These are phyloP conservation scores for Gillenia trifoliata DNA, from an alignment of 306 rosid genomes.

Conservation along the genomic window DNA sequence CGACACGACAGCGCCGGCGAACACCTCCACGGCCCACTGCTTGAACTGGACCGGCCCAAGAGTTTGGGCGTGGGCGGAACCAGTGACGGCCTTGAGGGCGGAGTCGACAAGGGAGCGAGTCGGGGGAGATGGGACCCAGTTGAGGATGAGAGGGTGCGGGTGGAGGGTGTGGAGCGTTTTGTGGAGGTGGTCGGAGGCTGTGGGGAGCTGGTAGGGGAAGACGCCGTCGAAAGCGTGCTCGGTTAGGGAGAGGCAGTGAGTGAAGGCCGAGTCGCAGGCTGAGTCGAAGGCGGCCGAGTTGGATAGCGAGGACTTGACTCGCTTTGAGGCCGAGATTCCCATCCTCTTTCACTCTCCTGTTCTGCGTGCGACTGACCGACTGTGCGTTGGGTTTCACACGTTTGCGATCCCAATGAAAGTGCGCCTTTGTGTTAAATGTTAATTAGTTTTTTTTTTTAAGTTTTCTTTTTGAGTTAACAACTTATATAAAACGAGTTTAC, in stretches of 20 bases:
- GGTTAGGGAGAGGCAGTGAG: slow-evolving; percentile 57
- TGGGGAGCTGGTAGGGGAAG: slow-evolving; percentile 64
- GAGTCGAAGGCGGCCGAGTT: slow-evolving; percentile 54
- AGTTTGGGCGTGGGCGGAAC: background rate
- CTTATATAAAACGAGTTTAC: too few relatives aligned
- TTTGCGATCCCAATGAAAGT: too few relatives aligned
- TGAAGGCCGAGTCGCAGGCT: slow-evolving; percentile 55
- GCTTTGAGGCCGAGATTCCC: slow-evolving; percentile 65
- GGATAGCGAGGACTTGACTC: slow-evolving; percentile 36
- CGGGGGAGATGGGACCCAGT: slow-evolving; percentile 64
- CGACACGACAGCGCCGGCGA: slow-evolving; percentile 41
- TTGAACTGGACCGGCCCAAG: slow-evolving; percentile 41
- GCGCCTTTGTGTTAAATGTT: too few relatives aligned
- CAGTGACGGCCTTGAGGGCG: slow-evolving; percentile 40
- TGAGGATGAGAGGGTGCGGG: slow-evolving; percentile 43
- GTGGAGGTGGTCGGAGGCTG: slow-evolving; percentile 67
- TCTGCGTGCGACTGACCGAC: background rate
- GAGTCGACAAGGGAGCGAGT: slow-evolving; percentile 56
- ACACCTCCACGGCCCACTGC: slow-evolving; percentile 64
- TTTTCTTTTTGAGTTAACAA: too few relatives aligned
- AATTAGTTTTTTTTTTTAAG: too few relatives aligned
- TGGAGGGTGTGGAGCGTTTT: slow-evolving; percentile 23
- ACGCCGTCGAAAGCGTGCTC: slow-evolving; percentile 61
- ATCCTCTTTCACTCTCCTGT: slow-evolving; percentile 12
- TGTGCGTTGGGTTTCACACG: background rate